Percentiles rank a stretch among this genome's conserved stretches.
Conservation (phyloP, 106 monocot genomes). For the Dioscorea alata region DNA sequence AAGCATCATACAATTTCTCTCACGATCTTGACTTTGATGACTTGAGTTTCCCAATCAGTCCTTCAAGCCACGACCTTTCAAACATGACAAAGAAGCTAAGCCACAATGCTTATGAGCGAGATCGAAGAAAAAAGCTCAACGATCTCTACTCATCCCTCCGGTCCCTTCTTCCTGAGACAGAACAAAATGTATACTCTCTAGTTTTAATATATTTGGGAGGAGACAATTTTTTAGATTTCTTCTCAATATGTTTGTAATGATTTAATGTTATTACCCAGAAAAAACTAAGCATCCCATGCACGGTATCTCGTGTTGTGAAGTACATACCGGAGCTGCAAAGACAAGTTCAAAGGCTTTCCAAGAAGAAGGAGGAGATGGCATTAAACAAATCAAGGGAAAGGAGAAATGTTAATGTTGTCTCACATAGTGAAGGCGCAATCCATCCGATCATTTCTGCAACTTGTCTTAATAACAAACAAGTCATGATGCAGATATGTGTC, state of each 20-base stretch:
- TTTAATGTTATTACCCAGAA: slow-evolving; percentile 22
- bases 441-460: slow-evolving; percentile 35
- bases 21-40: no score
- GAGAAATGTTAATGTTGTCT: neutral
- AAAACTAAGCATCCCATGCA: slow-evolving; percentile 64
- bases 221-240: neutral
- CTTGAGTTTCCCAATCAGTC: no score
- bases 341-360: slow-evolving; percentile 19
- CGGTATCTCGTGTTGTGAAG: slow-evolving; percentile 39
- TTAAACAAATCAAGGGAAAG: slow-evolving; percentile 5
- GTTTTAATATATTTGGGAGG: neutral
- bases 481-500: slow-evolving; percentile 51
- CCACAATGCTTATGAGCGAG: slow-evolving; percentile 53
- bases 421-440: neutral
- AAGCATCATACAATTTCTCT: no score
- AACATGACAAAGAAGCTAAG: slow-evolving; percentile 19
- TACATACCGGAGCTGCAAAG: slow-evolving; percentile 83
- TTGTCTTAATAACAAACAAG: slow-evolving; percentile 24
- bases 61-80: neutral
- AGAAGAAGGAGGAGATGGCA: slow-evolving; percentile 49
- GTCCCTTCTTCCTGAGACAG: slow-evolving; percentile 27
- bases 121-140: slow-evolving; percentile 43
- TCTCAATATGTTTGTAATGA: no score
- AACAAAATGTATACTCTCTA: slow-evolving; percentile 14
- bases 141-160: slow-evolving; percentile 39